Evolutionary conservation across 148 eudicot genomes (phyloP).

Genomic region (Vaccinium vitisidaea): DNA sequence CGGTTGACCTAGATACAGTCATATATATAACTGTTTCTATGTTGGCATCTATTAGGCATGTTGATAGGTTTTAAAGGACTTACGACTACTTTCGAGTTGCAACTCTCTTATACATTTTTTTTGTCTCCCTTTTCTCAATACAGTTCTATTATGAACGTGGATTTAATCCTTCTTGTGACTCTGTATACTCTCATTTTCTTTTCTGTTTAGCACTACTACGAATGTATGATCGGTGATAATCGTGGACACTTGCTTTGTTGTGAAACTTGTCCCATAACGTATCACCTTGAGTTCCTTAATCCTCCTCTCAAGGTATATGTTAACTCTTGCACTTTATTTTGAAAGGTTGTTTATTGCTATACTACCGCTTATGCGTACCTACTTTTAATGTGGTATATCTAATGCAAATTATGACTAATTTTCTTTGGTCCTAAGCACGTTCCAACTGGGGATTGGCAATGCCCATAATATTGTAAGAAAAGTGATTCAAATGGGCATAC

Average conservation of each 20-base stretch:
- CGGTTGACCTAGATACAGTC: too few species aligned
- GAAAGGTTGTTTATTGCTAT: too few species aligned
- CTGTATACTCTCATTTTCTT: conserved; percentile 25
- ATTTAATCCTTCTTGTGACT: not conserved
- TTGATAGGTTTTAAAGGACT: not conserved
- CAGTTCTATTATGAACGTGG: too few species aligned
- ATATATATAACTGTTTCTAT: too few species aligned
- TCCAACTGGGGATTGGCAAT: conserved; percentile 70
- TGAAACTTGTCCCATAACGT: conserved; percentile 80
- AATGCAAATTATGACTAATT: too few species aligned
- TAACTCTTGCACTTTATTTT: not conserved
- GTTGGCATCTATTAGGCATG: not conserved
- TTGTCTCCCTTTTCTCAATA: too few species aligned
- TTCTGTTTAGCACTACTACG: conserved; percentile 68
- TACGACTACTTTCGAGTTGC: too few species aligned
- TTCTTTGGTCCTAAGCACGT: too few species aligned
- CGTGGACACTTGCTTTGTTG: conserved; percentile 70
- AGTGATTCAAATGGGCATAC: conserved; percentile 32
- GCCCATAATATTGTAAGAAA: conserved; percentile 52
- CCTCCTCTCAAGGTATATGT: conserved; percentile 81
- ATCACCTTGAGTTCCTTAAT: conserved; percentile 86
- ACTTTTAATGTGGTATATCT: too few species aligned
- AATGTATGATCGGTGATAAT: conserved; percentile 76
- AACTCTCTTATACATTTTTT: too few species aligned
- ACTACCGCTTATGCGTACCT: not conserved